These are phyloP conservation scores for Escovopsis weberi DNA, from an alignment of 2,329 filamentous ascomycete genomes.

Conservation along the genomic window DNA sequence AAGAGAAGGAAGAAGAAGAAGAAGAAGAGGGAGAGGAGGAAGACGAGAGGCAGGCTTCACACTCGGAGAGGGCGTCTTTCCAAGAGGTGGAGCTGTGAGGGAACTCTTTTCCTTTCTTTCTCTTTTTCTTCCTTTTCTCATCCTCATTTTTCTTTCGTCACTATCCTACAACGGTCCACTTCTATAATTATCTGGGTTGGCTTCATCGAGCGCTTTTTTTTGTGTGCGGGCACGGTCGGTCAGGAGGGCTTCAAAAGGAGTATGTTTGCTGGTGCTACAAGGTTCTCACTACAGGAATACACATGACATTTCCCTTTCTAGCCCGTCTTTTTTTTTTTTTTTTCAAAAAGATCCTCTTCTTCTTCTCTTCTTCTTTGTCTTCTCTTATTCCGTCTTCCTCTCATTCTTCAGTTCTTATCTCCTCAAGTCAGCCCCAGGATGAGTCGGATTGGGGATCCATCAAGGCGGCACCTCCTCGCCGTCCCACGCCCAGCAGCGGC, in stretches of 20 bases:
- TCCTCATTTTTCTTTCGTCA: no score
- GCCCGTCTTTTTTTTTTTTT: no score
- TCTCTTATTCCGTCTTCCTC: no score
- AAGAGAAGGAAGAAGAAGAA: constrained; percentile 29
- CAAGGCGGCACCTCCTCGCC: constrained; percentile 47
- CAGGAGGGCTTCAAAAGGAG: no score
- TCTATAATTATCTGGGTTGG: background rate
- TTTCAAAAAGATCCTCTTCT: no score
- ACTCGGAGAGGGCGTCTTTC: constrained; percentile 45
- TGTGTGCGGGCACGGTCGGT: no score
- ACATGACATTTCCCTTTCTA: background rate
- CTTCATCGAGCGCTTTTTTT: background rate
- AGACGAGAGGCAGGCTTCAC: constrained; percentile 27
- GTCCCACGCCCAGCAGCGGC: constrained; percentile 56
- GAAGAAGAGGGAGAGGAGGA: constrained; percentile 19
- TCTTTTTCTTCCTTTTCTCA: no score
- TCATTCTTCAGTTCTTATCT: background rate
- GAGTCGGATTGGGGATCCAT: constrained; percentile 4
- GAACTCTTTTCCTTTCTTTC: no score
- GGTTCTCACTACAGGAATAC: background rate
- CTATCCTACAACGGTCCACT: background rate
- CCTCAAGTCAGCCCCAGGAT: background rate
- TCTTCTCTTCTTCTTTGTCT: no score
- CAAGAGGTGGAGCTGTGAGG: constrained; percentile 46
- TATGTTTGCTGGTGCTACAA: background rate